Percentiles rank a stretch among this genome's conserved stretches.
Conservation (phyloP, 306 rosid species). For the Quercus dentata region DNA sequence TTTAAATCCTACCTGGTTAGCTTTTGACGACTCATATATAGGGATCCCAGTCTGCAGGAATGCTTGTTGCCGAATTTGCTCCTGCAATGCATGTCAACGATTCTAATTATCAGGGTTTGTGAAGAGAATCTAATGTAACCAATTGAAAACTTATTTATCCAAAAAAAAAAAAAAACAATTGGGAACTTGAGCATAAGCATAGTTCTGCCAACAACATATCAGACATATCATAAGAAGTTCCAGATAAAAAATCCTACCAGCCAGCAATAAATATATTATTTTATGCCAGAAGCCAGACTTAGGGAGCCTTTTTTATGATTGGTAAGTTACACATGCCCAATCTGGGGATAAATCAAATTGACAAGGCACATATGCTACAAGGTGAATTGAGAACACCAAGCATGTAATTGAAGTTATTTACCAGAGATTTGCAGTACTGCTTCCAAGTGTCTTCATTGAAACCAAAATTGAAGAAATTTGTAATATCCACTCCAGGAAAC, state of each 20-base stretch:
- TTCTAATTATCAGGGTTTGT: slow-evolving; percentile 8
- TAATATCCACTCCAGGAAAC: slow-evolving; percentile 48
- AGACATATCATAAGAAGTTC: slow-evolving; percentile 3
- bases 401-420: slow-evolving; percentile 24
- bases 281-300: slow-evolving; percentile 8
- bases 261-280: slow-evolving; percentile 1
- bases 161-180: too few relatives aligned
- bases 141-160: background rate
- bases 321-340: background rate
- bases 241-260: slow-evolving; percentile 8
- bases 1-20: slow-evolving; percentile 32
- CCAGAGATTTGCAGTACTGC: slow-evolving; percentile 60
- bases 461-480: slow-evolving; percentile 70
- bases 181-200: too few relatives aligned
- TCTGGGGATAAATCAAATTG: background rate
- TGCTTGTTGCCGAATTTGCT: slow-evolving; percentile 30
- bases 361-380: slow-evolving; percentile 5
- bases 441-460: slow-evolving; percentile 72
- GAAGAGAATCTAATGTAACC: slow-evolving; percentile 16
- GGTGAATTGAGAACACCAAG: background rate
- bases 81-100: slow-evolving; percentile 28
- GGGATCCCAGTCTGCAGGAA: slow-evolving; percentile 25
- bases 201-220: background rate
- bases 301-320: too few relatives aligned
- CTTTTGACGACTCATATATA: slow-evolving; percentile 22